Evolutionary conservation across 2,329 filamentous ascomycete genomes (phyloP).

Genomic region (Dothistroma pini): DNA sequence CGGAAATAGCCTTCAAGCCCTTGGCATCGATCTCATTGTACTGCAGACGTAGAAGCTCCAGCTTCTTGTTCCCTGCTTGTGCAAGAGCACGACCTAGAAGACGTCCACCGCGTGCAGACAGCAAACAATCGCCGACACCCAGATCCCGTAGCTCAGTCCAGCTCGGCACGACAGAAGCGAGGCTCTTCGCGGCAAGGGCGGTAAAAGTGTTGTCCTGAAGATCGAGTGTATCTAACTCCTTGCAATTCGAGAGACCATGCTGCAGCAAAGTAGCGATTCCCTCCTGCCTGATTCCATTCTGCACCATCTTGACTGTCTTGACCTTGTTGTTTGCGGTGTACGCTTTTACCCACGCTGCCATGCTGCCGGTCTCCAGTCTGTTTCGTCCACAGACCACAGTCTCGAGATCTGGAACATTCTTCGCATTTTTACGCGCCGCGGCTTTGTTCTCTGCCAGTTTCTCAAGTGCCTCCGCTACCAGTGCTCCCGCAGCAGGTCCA

Average conservation of each 20-base stretch:
- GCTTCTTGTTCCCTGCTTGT: constrained; percentile 70
- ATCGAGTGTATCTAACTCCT: constrained; percentile 71
- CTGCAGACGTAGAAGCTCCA: constrained; percentile 79
- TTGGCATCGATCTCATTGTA: constrained; percentile 89
- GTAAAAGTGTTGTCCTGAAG: constrained; percentile 99
- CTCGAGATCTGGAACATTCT: constrained; percentile 74
- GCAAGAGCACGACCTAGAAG: constrained; percentile 69
- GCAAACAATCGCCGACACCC: constrained; percentile 81
- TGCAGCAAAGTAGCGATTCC: constrained; percentile 79
- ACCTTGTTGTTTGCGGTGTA: constrained; percentile 78
- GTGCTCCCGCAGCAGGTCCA: constrained; percentile 82
- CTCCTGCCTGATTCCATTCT: constrained; percentile 94
- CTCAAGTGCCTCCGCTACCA: constrained; percentile 83
- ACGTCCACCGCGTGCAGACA: constrained; percentile 72
- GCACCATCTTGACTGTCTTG: constrained; percentile 90
- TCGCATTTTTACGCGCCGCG: constrained; percentile 66
- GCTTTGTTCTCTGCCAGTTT: constrained; percentile 81
- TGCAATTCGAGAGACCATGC: constrained; percentile 70
- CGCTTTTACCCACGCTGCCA: constrained; percentile 89
- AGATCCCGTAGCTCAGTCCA: constrained; percentile 80
- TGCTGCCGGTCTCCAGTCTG: constrained; percentile 90
- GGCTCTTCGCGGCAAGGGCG: constrained; percentile 68
- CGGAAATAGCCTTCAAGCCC: constrained; percentile 67
- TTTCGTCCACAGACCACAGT: constrained; percentile 98
- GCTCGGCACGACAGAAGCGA: constrained; percentile 67